These are phyloP conservation scores for Solanum sejunctum DNA, from an alignment of 257 asterid genomes.

Conservation along the genomic window DNA sequence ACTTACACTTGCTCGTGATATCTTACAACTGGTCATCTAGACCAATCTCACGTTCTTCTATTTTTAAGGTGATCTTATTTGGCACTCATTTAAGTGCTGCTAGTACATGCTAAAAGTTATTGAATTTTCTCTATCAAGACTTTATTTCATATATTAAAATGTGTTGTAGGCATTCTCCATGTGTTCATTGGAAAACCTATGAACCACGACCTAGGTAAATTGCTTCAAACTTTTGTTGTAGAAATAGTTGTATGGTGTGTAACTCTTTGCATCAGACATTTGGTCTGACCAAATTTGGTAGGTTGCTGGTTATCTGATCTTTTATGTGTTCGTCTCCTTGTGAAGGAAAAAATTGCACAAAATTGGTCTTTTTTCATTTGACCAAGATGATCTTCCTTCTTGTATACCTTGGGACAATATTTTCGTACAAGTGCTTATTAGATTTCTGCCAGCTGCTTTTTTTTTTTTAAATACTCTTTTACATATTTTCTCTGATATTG, in stretches of 20 bases:
- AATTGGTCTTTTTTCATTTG: background rate
- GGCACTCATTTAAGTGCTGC: background rate
- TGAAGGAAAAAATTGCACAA: background rate
- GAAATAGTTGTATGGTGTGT: background rate
- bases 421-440: background rate
- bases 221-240: background rate
- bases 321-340: background rate
- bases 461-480: background rate
- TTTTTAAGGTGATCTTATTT: constrained; percentile 66
- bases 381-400: background rate
- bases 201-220: constrained; percentile 83
- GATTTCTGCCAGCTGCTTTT: background rate
- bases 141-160: constrained; percentile 84
- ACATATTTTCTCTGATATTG: background rate
- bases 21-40: constrained; percentile 68
- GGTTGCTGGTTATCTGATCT: background rate
- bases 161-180: constrained; percentile 84
- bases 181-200: constrained; percentile 83
- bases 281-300: background rate
- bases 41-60: constrained; percentile 94
- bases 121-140: constrained; percentile 37
- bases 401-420: background rate
- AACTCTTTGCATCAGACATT: background rate
- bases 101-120: background rate
- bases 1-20: constrained; percentile 71